A percentile compares a stretch with the other conserved stretches of the same genome.
Evolutionary conservation across 2,329 filamentous ascomycete genomes (phyloP).

Genomic region (Thyridium curvatum): DNA sequence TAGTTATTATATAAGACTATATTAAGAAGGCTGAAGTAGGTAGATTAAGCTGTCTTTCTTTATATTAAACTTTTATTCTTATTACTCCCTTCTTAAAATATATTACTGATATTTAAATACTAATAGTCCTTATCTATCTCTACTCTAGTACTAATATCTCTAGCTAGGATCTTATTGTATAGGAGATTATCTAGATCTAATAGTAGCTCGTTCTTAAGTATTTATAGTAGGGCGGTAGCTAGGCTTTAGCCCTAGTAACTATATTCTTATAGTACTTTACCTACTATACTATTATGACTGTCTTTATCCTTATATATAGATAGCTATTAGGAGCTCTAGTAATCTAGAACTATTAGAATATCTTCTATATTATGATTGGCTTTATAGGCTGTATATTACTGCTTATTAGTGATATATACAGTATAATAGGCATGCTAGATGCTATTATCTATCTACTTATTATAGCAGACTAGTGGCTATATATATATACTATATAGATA

Average conservation of each 20-base stretch:
- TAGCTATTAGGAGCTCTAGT: slow-evolving; percentile 20
- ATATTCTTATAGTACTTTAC: slow-evolving; percentile 21
- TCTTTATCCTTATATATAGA: slow-evolving; percentile 21
- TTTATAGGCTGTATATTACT: slow-evolving; percentile 39
- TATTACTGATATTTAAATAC: too few species aligned
- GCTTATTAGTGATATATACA: slow-evolving; percentile 39
- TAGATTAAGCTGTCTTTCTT: too few species aligned
- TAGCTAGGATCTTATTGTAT: slow-evolving; percentile 12
- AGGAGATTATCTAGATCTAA: slow-evolving; percentile 15
- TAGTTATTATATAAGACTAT: slow-evolving; percentile 13
- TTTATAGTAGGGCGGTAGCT: slow-evolving; percentile 2
- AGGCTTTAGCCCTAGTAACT: slow-evolving; percentile 7
- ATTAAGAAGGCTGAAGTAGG: slow-evolving; percentile 16
- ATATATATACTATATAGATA: slow-evolving; percentile 9
- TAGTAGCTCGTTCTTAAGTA: slow-evolving; percentile 15
- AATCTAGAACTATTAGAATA: slow-evolving; percentile 24
- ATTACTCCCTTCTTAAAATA: too few species aligned
- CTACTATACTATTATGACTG: slow-evolving; percentile 16
- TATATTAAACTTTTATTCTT: too few species aligned
- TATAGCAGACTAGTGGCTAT: slow-evolving; percentile 21
- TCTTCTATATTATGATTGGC: slow-evolving; percentile 33
- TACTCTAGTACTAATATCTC: slow-evolving; percentile 14
- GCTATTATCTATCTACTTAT: slow-evolving; percentile 19
- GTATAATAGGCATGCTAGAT: slow-evolving; percentile 22
- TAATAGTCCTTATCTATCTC: slow-evolving; percentile 5